phyloP scores from a whole-genome alignment of 2,329 filamentous ascomycete genomes.

The Torrubiella hemipterigena region DNA sequence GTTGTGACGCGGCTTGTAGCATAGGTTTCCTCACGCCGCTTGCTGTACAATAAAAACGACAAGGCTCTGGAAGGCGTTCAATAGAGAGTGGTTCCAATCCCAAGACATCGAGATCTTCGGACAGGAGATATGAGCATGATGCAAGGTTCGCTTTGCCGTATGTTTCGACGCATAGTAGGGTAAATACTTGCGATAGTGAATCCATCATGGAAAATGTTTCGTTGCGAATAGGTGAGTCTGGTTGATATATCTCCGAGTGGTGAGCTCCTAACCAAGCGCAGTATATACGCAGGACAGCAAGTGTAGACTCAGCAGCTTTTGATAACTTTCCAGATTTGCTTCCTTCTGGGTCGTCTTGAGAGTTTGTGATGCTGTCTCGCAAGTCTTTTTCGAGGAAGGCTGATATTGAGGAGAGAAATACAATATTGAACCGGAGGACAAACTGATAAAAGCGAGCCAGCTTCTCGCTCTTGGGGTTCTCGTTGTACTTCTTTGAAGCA shows the following conservation, averaged over 20 bases:
- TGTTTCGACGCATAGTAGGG: slow-evolving; percentile 31
- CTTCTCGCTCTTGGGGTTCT: slow-evolving; percentile 33
- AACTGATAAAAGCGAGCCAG: slow-evolving; percentile 44
- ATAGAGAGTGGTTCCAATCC: slow-evolving; percentile 30
- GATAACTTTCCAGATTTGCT: slow-evolving; percentile 9
- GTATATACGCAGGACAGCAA: slow-evolving; percentile 41
- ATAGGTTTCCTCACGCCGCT: slow-evolving; percentile 26
- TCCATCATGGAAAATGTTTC: slow-evolving; percentile 37
- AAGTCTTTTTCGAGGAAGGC: slow-evolving; percentile 61
- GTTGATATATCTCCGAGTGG: too few species aligned
- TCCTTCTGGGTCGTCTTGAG: slow-evolving; percentile 10
- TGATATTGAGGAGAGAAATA: slow-evolving; percentile 62
- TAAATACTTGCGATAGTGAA: slow-evolving; percentile 32
- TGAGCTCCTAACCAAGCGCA: slow-evolving; percentile 39
- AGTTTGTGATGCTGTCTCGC: slow-evolving; percentile 32
- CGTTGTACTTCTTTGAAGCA: slow-evolving; percentile 28
- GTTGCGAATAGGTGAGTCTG: too few species aligned
- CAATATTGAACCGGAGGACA: slow-evolving; percentile 65
- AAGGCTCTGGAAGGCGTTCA: slow-evolving; percentile 23
- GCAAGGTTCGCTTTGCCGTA: slow-evolving; percentile 25
- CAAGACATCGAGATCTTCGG: slow-evolving; percentile 35
- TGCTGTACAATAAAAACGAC: slow-evolving; percentile 23
- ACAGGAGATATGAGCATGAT: slow-evolving; percentile 34
- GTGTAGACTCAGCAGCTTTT: slow-evolving; percentile 26
- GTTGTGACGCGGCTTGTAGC: slow-evolving; percentile 17